phyloP scores from a whole-genome alignment of 139 green algal species.

The Eudorina sp. region DNA sequence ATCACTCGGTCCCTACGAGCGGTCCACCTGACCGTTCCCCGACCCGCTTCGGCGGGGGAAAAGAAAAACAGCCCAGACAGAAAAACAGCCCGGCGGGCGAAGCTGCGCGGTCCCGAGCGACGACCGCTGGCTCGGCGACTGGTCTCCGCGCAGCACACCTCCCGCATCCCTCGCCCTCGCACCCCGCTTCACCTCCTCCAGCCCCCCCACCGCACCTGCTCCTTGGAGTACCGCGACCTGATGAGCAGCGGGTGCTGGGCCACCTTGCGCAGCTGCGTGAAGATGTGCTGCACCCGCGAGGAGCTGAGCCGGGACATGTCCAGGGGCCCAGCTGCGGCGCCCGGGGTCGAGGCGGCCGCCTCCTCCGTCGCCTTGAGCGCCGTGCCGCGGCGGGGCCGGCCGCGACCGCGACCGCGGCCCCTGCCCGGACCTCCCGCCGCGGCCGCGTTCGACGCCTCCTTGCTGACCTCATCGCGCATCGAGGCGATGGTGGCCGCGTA shows the following conservation, averaged over 20 bases:
- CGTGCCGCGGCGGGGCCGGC: slow-evolving; percentile 2
- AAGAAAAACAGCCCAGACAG: too few relatives aligned
- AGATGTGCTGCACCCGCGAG: slow-evolving; percentile 89
- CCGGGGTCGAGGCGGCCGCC: background rate
- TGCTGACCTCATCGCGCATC: slow-evolving; percentile 17
- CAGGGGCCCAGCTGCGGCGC: background rate
- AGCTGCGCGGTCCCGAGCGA: too few relatives aligned
- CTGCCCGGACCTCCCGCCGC: background rate
- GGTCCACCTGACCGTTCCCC: too few relatives aligned
- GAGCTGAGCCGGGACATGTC: slow-evolving; percentile 61
- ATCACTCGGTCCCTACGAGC: too few relatives aligned
- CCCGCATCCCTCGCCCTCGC: background rate
- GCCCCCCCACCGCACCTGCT: slow-evolving; percentile 63
- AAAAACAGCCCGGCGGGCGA: too few relatives aligned
- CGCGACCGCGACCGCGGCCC: slow-evolving; percentile 22
- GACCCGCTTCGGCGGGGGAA: too few relatives aligned
- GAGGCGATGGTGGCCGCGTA: slow-evolving; percentile 29
- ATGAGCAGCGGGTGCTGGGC: slow-evolving; percentile 96
- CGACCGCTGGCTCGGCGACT: too few relatives aligned
- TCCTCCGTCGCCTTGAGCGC: background rate
- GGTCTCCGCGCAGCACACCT: too few relatives aligned
- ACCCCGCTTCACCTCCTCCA: background rate
- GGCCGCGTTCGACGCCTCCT: slow-evolving; percentile 4
- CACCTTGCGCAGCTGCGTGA: slow-evolving; percentile 92
- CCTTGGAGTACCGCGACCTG: slow-evolving; percentile 78